These are phyloP conservation scores for Paraconiothyrium sp. DNA, from an alignment of 2,329 filamentous ascomycete genomes.

Conservation along the genomic window DNA sequence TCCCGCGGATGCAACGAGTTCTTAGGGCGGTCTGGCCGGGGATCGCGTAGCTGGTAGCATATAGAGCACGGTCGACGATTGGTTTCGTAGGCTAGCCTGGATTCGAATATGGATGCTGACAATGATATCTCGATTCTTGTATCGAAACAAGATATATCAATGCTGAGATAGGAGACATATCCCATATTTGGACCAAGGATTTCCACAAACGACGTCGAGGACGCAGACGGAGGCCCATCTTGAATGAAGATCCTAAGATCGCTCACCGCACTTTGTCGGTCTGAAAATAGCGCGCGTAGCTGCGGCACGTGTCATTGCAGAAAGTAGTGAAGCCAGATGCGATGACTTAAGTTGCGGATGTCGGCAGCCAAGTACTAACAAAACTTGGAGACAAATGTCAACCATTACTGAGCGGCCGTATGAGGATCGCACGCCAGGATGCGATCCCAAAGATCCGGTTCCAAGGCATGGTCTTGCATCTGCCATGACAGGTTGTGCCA, in stretches of 20 bases:
- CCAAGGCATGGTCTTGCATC: not conserved
- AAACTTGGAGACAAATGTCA: not conserved
- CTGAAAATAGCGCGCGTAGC: not conserved
- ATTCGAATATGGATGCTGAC: too few species aligned
- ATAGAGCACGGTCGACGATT: too few species aligned
- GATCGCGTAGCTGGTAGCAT: too few species aligned
- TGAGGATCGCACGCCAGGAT: slow-evolving; percentile 1
- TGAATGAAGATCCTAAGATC: not conserved
- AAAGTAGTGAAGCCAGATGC: not conserved
- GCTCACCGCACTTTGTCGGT: not conserved
- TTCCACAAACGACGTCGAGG: not conserved
- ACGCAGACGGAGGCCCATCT: not conserved
- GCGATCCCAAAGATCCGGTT: slow-evolving; percentile 1
- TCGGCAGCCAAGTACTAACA: not conserved
- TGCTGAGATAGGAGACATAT: not conserved
- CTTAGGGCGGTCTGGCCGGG: too few species aligned
- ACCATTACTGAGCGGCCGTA: not conserved
- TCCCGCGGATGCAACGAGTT: too few species aligned
- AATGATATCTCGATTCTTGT: too few species aligned
- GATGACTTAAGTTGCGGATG: not conserved
- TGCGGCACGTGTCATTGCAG: not conserved
- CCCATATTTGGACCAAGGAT: not conserved
- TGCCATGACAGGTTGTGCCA: not conserved
- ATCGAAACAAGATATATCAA: too few species aligned
- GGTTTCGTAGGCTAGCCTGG: too few species aligned